Evolutionary conservation across 1,139 yeast species (phyloP), one percentile per base, ranked within the genome.

Genomic region (Wickerhamomyces sp.): DNA sequence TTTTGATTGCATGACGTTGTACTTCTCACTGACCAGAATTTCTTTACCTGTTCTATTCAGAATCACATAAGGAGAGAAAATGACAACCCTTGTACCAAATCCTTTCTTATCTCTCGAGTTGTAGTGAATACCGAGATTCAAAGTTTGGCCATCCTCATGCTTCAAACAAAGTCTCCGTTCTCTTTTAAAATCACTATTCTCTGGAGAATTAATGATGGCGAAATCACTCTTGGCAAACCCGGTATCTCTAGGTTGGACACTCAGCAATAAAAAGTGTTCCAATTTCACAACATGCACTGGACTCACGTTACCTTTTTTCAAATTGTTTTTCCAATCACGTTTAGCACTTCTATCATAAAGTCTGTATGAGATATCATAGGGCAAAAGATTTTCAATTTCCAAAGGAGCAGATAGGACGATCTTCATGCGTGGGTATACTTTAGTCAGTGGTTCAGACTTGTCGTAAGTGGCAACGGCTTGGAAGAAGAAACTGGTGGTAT

Each of bases 401-500:
- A 93, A 62, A 0, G 98, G 97, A 1, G 98, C 89, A 0, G 94
- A 79, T 16, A 93, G 63, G 2, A 80, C 72, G 26, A 91, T 61
- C 10, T 68, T 74, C 86, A 91, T 72, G 51, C 86, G 94, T 0
- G 98, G 98, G 49, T 87, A 93, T 1, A 84, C 72, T 42, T 70
- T 69, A 0, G 86, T 73, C 27, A 88, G 64, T 0, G 88, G 91
- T 43, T 84, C 91, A 14, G 70, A 66, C 21, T 60, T 55, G 48
- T 83, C 78, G 54, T 62, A 80, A 16, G 67, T 62, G 1, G 93
- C 88, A 47, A 78, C 84, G 1, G 82, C 83, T 50, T 84, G 93
- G 59, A 85, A 82, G 47, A 75, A 81, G 52, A 75, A 84, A 3
- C 66, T 62, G 6, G 74, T 69, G 31, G 57, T 55, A 32, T 69